Base-by-base conservation (phyloP, 345 rosid species). In the Moricandia moricandioides region DNA sequence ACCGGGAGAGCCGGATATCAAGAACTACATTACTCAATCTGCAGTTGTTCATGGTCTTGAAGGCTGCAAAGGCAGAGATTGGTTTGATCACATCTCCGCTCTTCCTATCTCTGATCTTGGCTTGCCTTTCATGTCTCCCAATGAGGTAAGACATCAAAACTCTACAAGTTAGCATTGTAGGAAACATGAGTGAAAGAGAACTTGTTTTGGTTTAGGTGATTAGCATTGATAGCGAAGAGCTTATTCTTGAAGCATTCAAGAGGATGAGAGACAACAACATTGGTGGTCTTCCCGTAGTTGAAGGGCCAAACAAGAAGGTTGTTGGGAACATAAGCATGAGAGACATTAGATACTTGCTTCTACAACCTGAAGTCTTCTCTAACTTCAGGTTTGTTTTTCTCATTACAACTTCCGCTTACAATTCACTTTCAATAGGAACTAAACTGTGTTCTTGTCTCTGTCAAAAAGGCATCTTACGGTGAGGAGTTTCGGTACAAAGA, bases 1-100 rank as follows among this genome's bases (percentile, higher is more conserved):
- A 78, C 74, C 85, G 14, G 91, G 91, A 35, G 79, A 79, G 1
- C 89, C 98, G 0, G 83, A 87, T 67, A 79, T 94, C 55, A 80
- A 86, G 82, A 91, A 94, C 85, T 89, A 83, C 82, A 87, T 91
- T 68, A 91, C 97, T 78, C 98, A 94, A 70, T 82, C 96, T 62
- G 94, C 97, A 3, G 81, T 91, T 63, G 82, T 94, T 78, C 87
- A 82, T 18, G 98, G 94, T 59, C 92, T 89, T 12, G 88, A 93
- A 75, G 85, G 86, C 10, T 91, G 96, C 79, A 84, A 73, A 73
- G 97, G 98, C 8, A 88, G 96, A 84, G 97, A 89, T 79, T 94
- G 97, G 97, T 94, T 94, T 37, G 97, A 94, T 75, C 80, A 82
- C 68, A 88, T 91, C 29, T 78, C 96, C 0, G 69, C 87, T 52